phyloP scores from a whole-genome alignment of 2,329 filamentous ascomycete species.

The Aspergillus neoniger region DNA sequence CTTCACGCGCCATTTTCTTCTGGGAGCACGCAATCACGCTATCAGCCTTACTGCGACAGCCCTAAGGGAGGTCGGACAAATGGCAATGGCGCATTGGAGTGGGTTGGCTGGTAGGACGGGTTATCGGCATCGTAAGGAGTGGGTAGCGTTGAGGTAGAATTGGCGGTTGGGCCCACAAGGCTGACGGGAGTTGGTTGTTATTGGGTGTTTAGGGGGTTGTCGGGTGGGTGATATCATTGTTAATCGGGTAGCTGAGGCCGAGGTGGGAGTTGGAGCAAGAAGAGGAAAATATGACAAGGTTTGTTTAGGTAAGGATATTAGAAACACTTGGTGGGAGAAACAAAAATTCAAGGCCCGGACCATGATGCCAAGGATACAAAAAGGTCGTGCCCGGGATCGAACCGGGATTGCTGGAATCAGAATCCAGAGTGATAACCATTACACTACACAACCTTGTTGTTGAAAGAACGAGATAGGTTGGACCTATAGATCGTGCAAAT shows the following conservation, averaged over 20 bases:
- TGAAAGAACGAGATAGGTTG: not conserved
- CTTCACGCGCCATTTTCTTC: not conserved
- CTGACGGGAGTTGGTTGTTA: not conserved
- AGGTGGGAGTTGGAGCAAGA: too few species aligned
- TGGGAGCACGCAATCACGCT: not conserved
- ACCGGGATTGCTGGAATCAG: not conserved
- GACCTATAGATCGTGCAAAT: not conserved
- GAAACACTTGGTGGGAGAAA: too few species aligned
- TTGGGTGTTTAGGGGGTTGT: not conserved
- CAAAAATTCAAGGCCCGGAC: not conserved
- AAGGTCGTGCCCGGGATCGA: not conserved
- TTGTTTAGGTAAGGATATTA: too few species aligned
- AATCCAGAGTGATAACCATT: not conserved
- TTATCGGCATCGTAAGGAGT: not conserved
- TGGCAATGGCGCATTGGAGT: not conserved
- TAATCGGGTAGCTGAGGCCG: too few species aligned
- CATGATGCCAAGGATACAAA: not conserved
- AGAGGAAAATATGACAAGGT: too few species aligned
- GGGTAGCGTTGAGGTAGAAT: not conserved
- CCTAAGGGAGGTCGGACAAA: not conserved
- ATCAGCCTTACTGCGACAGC: slow-evolving; percentile 6
- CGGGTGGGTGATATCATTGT: not conserved
- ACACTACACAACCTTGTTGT: not conserved
- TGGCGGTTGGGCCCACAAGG: slow-evolving; percentile 5
- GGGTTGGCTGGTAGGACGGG: not conserved